A percentile compares a stretch with the other conserved stretches of the same genome.
Evolutionary conservation across 805 yeast genomes (phyloP).

Genomic region (Lipomyces orientalis): DNA sequence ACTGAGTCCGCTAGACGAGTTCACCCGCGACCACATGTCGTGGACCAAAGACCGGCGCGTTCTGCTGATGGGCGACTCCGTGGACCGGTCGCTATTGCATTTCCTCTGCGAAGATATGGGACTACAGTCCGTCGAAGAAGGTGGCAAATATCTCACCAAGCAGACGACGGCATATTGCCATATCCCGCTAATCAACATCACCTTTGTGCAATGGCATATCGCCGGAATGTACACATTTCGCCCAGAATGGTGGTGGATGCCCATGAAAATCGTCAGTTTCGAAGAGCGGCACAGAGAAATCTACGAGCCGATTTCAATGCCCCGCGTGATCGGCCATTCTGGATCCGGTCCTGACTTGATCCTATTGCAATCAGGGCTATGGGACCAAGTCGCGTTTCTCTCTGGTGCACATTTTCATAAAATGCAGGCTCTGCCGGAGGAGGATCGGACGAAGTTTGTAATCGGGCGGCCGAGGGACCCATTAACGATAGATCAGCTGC

Average conservation of each 20-base stretch:
- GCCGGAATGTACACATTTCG: conserved; percentile 15
- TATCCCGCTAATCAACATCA: conserved; percentile 20
- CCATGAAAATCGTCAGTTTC: conserved; percentile 18
- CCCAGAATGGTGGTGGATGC: conserved; percentile 26
- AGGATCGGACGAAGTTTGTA: background rate
- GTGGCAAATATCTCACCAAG: background rate
- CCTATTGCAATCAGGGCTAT: conserved; percentile 16
- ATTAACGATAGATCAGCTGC: conserved; percentile 8
- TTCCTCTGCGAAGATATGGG: conserved; percentile 26
- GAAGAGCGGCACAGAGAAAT: conserved; percentile 19
- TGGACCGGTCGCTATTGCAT: conserved; percentile 21
- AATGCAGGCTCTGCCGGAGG: background rate
- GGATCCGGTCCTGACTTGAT: conserved; percentile 21
- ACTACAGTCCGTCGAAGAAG: background rate
- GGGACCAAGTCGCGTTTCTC: conserved; percentile 25
- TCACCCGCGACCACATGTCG: conserved; percentile 1
- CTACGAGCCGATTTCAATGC: conserved; percentile 1
- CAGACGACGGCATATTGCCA: conserved; percentile 18
- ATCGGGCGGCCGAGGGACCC: conserved; percentile 5
- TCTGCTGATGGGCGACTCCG: conserved; percentile 33
- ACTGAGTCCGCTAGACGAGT: background rate
- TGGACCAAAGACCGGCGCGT: conserved; percentile 26
- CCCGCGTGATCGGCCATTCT: conserved; percentile 1
- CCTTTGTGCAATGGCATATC: conserved; percentile 22
- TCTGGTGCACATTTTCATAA: background rate